phyloP scores from a whole-genome alignment of 2,329 filamentous ascomycete species.

The Trichoderma sp. region DNA sequence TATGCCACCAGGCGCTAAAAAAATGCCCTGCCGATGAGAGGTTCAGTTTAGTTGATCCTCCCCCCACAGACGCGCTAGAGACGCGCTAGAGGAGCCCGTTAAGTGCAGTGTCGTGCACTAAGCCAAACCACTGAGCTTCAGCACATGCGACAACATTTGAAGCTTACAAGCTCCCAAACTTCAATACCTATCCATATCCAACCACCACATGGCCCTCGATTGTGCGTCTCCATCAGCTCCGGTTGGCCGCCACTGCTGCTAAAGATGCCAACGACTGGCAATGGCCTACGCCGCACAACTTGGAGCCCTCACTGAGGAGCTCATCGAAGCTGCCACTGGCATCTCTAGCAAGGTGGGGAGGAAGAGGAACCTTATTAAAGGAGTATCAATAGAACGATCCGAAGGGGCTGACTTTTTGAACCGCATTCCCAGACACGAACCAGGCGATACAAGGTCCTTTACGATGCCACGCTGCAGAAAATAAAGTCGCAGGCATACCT shows the following conservation, averaged over 20 bases:
- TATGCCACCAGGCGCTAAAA: neutral
- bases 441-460: slow-evolving; percentile 42
- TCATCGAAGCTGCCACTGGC: slow-evolving; percentile 64
- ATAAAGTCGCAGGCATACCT: slow-evolving; percentile 56
- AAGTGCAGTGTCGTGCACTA: neutral
- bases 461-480: slow-evolving; percentile 49
- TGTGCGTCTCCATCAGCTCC: neutral
- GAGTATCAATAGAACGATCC: neutral
- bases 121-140: neutral
- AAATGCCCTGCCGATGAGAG: slow-evolving; percentile 3
- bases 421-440: slow-evolving; percentile 25
- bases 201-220: neutral
- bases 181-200: too few species aligned
- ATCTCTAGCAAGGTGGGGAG: slow-evolving; percentile 49
- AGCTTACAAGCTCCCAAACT: neutral
- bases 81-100: slow-evolving; percentile 1
- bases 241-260: neutral
- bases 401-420: slow-evolving; percentile 10
- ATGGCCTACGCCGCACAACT: slow-evolving; percentile 73
- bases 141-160: neutral
- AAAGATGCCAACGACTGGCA: slow-evolving; percentile 12
- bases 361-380: neutral
- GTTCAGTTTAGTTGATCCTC: neutral
- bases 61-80: slow-evolving; percentile 13
- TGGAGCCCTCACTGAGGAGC: slow-evolving; percentile 63